Evolutionary conservation across 1,139 yeast species (phyloP).

Genomic region (Pneumocystis carinii): DNA sequence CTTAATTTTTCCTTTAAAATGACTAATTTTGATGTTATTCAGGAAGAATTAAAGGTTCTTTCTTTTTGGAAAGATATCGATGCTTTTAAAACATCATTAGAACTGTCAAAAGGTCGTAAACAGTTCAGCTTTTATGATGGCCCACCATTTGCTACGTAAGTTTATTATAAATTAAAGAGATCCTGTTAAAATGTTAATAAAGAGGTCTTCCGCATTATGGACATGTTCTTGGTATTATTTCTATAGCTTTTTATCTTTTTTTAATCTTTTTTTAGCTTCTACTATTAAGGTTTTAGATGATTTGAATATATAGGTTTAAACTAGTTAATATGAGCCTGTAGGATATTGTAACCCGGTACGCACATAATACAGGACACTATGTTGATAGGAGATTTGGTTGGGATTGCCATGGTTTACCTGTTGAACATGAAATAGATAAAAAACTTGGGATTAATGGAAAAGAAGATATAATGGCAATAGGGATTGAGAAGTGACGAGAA

Average conservation of each 20-base stretch:
- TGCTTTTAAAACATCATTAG: slow-evolving; percentile 78
- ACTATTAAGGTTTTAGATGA: neutral
- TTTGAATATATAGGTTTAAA: neutral
- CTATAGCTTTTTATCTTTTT: slow-evolving; percentile 30
- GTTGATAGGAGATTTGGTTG: slow-evolving; percentile 98
- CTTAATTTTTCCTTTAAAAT: neutral
- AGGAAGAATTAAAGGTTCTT: slow-evolving; percentile 69
- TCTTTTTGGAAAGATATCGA: slow-evolving; percentile 75
- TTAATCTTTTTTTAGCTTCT: neutral
- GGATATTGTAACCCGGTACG: slow-evolving; percentile 94
- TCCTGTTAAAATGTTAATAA: neutral
- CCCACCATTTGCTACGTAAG: slow-evolving; percentile 96
- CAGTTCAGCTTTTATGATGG: slow-evolving; percentile 93
- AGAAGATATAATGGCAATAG: slow-evolving; percentile 85
- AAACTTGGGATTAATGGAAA: slow-evolving; percentile 83
- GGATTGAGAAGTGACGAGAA: slow-evolving; percentile 22
- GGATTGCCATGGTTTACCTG: slow-evolving; percentile 99
- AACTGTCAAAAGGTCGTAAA: slow-evolving; percentile 71
- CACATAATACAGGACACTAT: slow-evolving; percentile 91
- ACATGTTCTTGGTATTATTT: slow-evolving; percentile 88
- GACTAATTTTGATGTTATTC: neutral
- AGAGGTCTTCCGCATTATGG: slow-evolving; percentile 83
- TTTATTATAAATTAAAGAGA: slow-evolving; percentile 8
- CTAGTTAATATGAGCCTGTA: neutral
- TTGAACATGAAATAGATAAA: slow-evolving; percentile 97